These are phyloP conservation scores for Salvia miltiorrhiza DNA, from an alignment of 257 asterid species.

Conservation along the genomic window DNA sequence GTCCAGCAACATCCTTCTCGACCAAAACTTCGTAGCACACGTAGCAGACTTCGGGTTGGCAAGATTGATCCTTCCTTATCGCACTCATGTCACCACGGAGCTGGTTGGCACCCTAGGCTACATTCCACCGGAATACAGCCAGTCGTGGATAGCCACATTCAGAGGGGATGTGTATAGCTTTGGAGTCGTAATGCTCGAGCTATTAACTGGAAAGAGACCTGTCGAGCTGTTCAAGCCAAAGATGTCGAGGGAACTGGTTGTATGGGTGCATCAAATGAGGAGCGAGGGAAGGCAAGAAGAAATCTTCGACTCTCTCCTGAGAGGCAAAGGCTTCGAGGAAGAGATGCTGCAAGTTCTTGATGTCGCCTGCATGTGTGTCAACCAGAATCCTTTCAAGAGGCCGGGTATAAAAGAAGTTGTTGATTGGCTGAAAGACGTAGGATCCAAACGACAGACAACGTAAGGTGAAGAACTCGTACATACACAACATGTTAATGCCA, in stretches of 20 bases:
- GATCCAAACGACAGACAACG: slow-evolving; percentile 36
- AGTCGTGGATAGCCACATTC: slow-evolving; percentile 90
- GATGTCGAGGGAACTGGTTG: slow-evolving; percentile 69
- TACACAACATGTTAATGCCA: slow-evolving; percentile 24
- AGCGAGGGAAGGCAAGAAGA: slow-evolving; percentile 70
- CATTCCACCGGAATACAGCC: slow-evolving; percentile 98
- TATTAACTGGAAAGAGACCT: slow-evolving; percentile 84
- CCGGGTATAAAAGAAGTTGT: slow-evolving; percentile 75
- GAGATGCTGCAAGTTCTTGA: slow-evolving; percentile 83
- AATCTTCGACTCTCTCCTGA: slow-evolving; percentile 66
- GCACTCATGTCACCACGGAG: slow-evolving; percentile 93
- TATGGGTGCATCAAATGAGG: slow-evolving; percentile 76
- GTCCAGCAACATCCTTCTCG: slow-evolving; percentile 92
- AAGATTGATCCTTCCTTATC: slow-evolving; percentile 78
- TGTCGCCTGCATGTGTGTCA: slow-evolving; percentile 80
- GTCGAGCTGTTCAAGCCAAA: slow-evolving; percentile 78
- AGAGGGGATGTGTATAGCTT: slow-evolving; percentile 95
- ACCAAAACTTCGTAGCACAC: slow-evolving; percentile 76
- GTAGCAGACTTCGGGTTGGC: slow-evolving; percentile 96
- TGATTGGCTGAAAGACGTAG: slow-evolving; percentile 69
- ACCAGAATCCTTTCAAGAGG: slow-evolving; percentile 80
- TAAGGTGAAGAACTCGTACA: slow-evolving; percentile 29
- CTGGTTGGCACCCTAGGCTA: slow-evolving; percentile 94
- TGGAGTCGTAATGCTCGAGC: slow-evolving; percentile 89
- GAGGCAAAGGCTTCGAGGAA: slow-evolving; percentile 66